Evolutionary conservation across 2,329 filamentous ascomycete species (phyloP), one percentile per base, ranked within the genome.

Genomic region (Amauroascus niger): DNA sequence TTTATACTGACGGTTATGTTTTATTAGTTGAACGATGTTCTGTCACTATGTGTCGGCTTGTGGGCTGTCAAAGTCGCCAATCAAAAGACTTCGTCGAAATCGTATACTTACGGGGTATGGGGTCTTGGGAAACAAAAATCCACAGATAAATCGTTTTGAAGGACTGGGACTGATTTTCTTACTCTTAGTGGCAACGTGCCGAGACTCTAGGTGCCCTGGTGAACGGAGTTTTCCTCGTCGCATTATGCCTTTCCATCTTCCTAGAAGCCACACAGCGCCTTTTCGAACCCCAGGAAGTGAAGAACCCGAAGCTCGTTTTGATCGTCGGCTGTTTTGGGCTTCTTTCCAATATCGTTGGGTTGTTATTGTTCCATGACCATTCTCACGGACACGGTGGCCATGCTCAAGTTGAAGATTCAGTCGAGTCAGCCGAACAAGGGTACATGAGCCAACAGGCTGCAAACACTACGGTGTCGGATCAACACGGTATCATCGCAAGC

Each of bases 141-240:
- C n/a, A n/a, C n/a, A n/a, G n/a, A n/a, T n/a, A n/a, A n/a, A n/a
- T n/a, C 3, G 46, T 16, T 54, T 14, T 39, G 16, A 16, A 28
- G 22, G 13, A 5, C 18, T 14, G 11, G 18, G 9, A 39, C 52
- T 49, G 28, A 54, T 40, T 18, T 22, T n/a, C n/a, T n/a, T n/a
- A n/a, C 11, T 45, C 18, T n/a, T 62, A 91, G 86, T 98, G 90
- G 87, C 86, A 97, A 76, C 88, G 93, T 62, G 93, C 93, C 33
- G 93, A 98, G 76, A 97, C 95, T 9, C 79, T 98, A 5, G 93
- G 93, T 65, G 93, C 93, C 46, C 84, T 97, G 63, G 88, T 97
- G 72, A 98, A 98, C 65, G 93, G 93, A 61, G 91, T 97, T 44
- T 98, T 98, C 74, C 78, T 98, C 43, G 93, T 98, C 65, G 93